phyloP scores from a whole-genome alignment of 2,329 filamentous ascomycete species.

The Cytospora piceae region DNA sequence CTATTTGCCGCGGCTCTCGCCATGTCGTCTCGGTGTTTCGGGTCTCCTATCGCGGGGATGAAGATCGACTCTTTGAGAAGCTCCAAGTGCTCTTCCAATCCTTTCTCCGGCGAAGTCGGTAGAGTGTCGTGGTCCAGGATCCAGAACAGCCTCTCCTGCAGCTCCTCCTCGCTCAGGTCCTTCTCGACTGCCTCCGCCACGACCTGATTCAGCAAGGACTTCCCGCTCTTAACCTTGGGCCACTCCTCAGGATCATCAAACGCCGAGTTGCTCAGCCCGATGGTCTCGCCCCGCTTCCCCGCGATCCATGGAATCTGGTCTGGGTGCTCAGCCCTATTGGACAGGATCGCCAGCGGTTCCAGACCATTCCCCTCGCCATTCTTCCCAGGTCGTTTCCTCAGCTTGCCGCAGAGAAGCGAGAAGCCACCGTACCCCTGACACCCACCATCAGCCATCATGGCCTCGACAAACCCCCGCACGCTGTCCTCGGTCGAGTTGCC shows the following conservation, averaged over 20 bases:
- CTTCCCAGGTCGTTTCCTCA: slow-evolving; percentile 42
- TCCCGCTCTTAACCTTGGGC: slow-evolving; percentile 64
- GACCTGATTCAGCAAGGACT: slow-evolving; percentile 47
- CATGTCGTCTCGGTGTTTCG: slow-evolving; percentile 50
- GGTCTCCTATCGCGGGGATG: slow-evolving; percentile 60
- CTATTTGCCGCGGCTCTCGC: slow-evolving; percentile 42
- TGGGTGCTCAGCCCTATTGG: slow-evolving; percentile 59
- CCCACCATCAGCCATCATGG: slow-evolving; percentile 55
- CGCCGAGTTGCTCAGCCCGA: slow-evolving; percentile 66
- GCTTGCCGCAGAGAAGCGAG: slow-evolving; percentile 66
- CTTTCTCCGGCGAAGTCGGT: slow-evolving; percentile 47
- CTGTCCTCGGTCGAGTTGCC: slow-evolving; percentile 52
- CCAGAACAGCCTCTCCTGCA: slow-evolving; percentile 56
- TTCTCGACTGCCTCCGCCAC: slow-evolving; percentile 46
- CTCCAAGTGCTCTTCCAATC: slow-evolving; percentile 58
- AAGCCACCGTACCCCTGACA: slow-evolving; percentile 68
- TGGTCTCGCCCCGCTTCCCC: slow-evolving; percentile 53
- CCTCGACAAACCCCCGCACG: slow-evolving; percentile 54
- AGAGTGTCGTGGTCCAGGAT: slow-evolving; percentile 63
- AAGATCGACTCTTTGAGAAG: slow-evolving; percentile 64
- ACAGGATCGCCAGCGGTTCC: slow-evolving; percentile 63
- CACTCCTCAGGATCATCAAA: slow-evolving; percentile 58
- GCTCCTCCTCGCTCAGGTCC: slow-evolving; percentile 48
- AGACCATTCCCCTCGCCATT: slow-evolving; percentile 35
- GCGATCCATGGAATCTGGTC: slow-evolving; percentile 62